These are phyloP conservation scores for Erysimum cheiri DNA, from an alignment of 441 rosid genomes.

Conservation along the genomic window DNA sequence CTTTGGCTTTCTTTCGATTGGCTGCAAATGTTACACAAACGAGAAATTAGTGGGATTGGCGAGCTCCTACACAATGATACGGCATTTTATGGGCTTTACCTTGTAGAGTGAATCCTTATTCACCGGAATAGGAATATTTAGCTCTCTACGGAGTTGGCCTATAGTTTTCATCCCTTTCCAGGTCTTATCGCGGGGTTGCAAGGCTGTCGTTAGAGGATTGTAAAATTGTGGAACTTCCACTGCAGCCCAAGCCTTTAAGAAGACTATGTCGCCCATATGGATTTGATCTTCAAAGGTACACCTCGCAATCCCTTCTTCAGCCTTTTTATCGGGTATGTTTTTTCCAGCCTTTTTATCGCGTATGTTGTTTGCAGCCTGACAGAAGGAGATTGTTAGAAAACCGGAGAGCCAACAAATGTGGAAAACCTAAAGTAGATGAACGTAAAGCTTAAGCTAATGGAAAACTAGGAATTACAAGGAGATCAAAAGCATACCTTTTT, in stretches of 20 bases:
- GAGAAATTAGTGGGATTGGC: conserved; percentile 14
- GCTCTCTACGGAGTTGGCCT: conserved; percentile 79
- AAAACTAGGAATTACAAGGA: background rate
- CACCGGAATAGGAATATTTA: conserved; percentile 68
- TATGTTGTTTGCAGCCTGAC: conserved; percentile 84
- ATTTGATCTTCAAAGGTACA: conserved; percentile 98
- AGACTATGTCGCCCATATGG: conserved; percentile 85
- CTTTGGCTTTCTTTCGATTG: conserved; percentile 71
- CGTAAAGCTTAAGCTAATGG: background rate
- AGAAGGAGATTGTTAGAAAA: conserved; percentile 17
- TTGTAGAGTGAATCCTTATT: conserved; percentile 89
- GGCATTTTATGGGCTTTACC: conserved; percentile 49
- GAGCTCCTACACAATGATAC: background rate
- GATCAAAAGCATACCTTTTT: conserved; percentile 67
- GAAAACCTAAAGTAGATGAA: background rate
- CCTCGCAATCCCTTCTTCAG: conserved; percentile 86
- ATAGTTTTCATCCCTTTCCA: conserved; percentile 98
- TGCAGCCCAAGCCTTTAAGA: conserved; percentile 82
- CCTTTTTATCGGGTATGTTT: conserved; percentile 74
- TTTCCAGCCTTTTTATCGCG: conserved; percentile 75
- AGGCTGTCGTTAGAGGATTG: conserved; percentile 85
- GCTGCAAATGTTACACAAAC: conserved; percentile 49
- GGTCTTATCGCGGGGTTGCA: conserved; percentile 77
- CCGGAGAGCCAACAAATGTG: conserved; percentile 15
- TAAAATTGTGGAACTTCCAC: conserved; percentile 80